These are phyloP conservation scores for Vigna angularis DNA, from an alignment of 306 rosid genomes.

Conservation along the genomic window DNA sequence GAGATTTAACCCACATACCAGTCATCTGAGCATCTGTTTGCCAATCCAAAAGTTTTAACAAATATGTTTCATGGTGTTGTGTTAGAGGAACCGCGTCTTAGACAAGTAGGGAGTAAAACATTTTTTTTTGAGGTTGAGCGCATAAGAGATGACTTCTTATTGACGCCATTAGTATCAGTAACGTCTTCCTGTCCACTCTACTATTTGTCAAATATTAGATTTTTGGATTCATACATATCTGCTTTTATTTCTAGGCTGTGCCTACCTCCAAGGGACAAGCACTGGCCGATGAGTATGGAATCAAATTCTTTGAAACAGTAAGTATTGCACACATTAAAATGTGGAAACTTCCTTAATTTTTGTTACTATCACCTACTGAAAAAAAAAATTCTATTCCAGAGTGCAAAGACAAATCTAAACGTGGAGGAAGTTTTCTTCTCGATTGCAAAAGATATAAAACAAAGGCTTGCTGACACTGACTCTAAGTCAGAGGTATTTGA, in stretches of 20 bases:
- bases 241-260: slow-evolving; percentile 64
- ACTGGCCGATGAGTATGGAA: slow-evolving; percentile 94
- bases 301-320: slow-evolving; percentile 95
- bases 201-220: slow-evolving; percentile 10
- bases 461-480: slow-evolving; percentile 83
- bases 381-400: slow-evolving; percentile 54
- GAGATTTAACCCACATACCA: slow-evolving; percentile 10
- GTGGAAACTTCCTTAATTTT: slow-evolving; percentile 29
- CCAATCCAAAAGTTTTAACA: slow-evolving; percentile 3
- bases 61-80: not conserved
- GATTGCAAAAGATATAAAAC: slow-evolving; percentile 85
- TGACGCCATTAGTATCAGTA: slow-evolving; percentile 25
- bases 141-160: slow-evolving; percentile 8
- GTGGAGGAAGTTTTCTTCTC: slow-evolving; percentile 97
- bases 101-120: slow-evolving; percentile 8
- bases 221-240: slow-evolving; percentile 13
- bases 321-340: slow-evolving; percentile 50
- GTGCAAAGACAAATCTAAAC: slow-evolving; percentile 93
- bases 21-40: not conserved
- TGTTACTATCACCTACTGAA: slow-evolving; percentile 27
- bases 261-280: slow-evolving; percentile 96
- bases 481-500: slow-evolving; percentile 70
- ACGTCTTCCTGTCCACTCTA: not conserved
- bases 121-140: slow-evolving; percentile 1
- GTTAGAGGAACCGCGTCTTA: slow-evolving; percentile 14